Conservation (phyloP, 306 rosid genomes). For the Leucaena leucocephala region DNA sequence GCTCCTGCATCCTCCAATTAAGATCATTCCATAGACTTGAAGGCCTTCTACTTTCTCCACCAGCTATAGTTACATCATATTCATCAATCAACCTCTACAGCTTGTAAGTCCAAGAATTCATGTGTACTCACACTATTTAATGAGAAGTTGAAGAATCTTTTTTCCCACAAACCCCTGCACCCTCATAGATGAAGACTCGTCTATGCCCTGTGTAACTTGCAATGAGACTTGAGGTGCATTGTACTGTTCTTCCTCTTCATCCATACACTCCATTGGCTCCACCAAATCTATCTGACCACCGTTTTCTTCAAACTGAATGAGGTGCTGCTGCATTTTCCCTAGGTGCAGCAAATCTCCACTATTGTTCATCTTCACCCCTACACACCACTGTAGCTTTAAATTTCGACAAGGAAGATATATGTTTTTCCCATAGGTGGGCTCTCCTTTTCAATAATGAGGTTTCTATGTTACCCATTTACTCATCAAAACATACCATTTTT, state of each 20-base stretch:
- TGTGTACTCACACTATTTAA: background rate
- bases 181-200: background rate
- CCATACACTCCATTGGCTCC: background rate
- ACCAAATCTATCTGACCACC: background rate
- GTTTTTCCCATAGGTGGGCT: background rate
- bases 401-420: background rate
- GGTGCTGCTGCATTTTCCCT: too few species aligned
- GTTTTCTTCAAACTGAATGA: background rate
- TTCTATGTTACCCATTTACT: background rate
- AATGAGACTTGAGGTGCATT: background rate
- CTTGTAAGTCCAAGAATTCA: background rate
- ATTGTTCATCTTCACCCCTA: background rate
- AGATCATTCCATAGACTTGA: background rate
- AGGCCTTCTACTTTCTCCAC: background rate
- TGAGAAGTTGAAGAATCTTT: background rate
- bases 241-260: background rate
- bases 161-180: background rate
- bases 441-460: background rate
- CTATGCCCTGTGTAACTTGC: background rate
- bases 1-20: background rate
- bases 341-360: background rate
- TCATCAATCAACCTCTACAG: background rate
- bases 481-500: background rate
- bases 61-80: background rate
- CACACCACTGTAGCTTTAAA: background rate